Base-by-base conservation (phyloP, 768 basidiomycete genomes). In the Leucocoprinus leucothites region DNA sequence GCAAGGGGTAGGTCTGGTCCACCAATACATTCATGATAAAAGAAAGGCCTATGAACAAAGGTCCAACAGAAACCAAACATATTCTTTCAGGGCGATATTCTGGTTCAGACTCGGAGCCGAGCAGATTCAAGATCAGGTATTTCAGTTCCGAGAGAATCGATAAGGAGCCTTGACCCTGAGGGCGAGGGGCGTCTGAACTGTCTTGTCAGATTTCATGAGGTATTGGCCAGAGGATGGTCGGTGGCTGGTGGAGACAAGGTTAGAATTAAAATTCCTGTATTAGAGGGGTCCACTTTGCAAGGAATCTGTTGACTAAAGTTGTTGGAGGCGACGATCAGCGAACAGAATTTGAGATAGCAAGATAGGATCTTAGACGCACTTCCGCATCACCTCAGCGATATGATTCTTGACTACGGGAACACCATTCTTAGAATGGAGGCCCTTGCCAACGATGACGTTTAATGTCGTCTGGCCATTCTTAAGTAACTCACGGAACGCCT, bases 361-460 rank as follows among this genome's bases (percentile, higher is more conserved):
- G 31, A 5, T 16, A 52, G 4, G 18, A 25, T n/a, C 5, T 42
- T 45, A 56, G 22, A 60, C 66, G 22, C 36, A 88, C 89, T 82
- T 85, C 47, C 77, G 66, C 85, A 95, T 87, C 51, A 89, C 77
- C 46, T 82, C 80, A 60, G 85, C 82, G 36, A 98, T 83, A 1
- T 87, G 88, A 11, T 88, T 86, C 64, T 90, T 94, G 63, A 98
- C 73, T 65, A 91, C 91, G 1, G 91, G 86, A 9, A 81, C 74
- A 46, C 85, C 81, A 3, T 78, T 73, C 4, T 76, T 68, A 2
- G 90, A 93, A 70, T 98, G 95, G 31, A 88, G 67, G 2, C 95
- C 95, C 66, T 91, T 94, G 18, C 91, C 91, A 1, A 79, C 77
- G 58, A 82, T 80, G 2, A 82, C 74, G 8, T 65, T 66, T 34